A percentile compares a stretch with the other conserved stretches of the same genome.
These are phyloP conservation scores for Immersiella caudata DNA, from an alignment of 495 filamentous ascomycete genomes.

Conservation along the genomic window DNA sequence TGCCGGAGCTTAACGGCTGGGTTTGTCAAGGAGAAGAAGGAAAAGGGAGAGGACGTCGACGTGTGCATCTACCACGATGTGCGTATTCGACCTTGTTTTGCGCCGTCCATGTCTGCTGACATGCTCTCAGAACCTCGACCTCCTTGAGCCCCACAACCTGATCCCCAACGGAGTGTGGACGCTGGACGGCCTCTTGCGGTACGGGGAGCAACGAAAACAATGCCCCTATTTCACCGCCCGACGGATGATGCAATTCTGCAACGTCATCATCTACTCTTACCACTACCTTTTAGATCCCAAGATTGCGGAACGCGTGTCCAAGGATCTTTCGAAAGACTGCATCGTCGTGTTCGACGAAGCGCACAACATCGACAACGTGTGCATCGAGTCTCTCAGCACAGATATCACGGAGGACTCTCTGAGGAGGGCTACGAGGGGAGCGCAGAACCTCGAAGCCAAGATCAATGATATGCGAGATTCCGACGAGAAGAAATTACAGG, in stretches of 20 bases:
- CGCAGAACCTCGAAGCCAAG: conserved; percentile 83
- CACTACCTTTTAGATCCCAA: conserved; percentile 98
- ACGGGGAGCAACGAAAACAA: conserved; percentile 93
- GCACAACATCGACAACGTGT: conserved; percentile 99
- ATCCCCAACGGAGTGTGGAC: conserved; percentile 95
- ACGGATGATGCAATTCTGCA: conserved; percentile 98
- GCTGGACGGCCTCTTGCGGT: conserved; percentile 80
- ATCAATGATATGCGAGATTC: conserved; percentile 91
- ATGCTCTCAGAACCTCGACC: conserved; percentile 74
- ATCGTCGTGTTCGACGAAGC: conserved; percentile 99
- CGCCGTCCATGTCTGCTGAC: conserved; percentile 16
- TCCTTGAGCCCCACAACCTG: conserved; percentile 90
- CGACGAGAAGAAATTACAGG: conserved; percentile 89
- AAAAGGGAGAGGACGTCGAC: conserved; percentile 89
- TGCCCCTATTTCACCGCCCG: conserved; percentile 96
- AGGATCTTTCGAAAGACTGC: conserved; percentile 95
- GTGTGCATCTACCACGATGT: conserved; percentile 95
- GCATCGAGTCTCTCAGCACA: conserved; percentile 95
- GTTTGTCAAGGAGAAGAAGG: conserved; percentile 96
- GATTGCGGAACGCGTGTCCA: conserved; percentile 95
- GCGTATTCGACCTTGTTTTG: conserved; percentile 23
- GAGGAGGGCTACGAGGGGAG: conserved; percentile 83
- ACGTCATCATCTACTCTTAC: conserved; percentile 99
- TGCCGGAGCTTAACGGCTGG: conserved; percentile 95
- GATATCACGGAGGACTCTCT: conserved; percentile 95